phyloP scores from a whole-genome alignment of 805 yeast genomes.

The Ogataea chonburiensis region DNA sequence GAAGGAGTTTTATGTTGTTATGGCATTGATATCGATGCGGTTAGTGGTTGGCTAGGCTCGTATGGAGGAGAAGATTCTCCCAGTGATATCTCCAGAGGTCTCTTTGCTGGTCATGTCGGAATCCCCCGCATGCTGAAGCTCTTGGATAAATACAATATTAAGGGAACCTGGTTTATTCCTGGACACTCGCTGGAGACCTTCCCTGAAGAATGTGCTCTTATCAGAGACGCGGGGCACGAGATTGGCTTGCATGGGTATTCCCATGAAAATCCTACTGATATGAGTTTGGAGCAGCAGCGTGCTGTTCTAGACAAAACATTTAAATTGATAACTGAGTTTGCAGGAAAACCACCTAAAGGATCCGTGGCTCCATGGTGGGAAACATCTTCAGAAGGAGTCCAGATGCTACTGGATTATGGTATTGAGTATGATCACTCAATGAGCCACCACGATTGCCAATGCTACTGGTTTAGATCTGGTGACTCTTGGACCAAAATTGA shows the following conservation, averaged over 20 bases:
- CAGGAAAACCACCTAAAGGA: slow-evolving; percentile 38
- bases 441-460: slow-evolving; percentile 37
- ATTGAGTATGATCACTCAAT: slow-evolving; percentile 40
- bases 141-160: slow-evolving; percentile 35
- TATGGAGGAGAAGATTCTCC: slow-evolving; percentile 39
- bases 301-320: slow-evolving; percentile 36
- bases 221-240: slow-evolving; percentile 38
- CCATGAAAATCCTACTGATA: slow-evolving; percentile 37
- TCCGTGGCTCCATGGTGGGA: slow-evolving; percentile 42
- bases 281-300: slow-evolving; percentile 37
- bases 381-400: slow-evolving; percentile 34
- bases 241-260: slow-evolving; percentile 39
- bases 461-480: slow-evolving; percentile 38
- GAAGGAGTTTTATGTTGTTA: slow-evolving; percentile 36
- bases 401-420: slow-evolving; percentile 36
- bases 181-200: slow-evolving; percentile 41
- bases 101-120: slow-evolving; percentile 39
- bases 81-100: slow-evolving; percentile 37
- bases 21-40: slow-evolving; percentile 40
- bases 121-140: slow-evolving; percentile 36
- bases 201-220: slow-evolving; percentile 37
- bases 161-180: slow-evolving; percentile 40
- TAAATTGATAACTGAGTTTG: slow-evolving; percentile 33
- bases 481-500: slow-evolving; percentile 39
- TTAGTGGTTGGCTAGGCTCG: slow-evolving; percentile 39